A percentile compares a stretch with the other conserved stretches of the same genome.
phyloP scores from a whole-genome alignment of 2,329 filamentous ascomycete species.

The Scedosporium dehoogii region DNA sequence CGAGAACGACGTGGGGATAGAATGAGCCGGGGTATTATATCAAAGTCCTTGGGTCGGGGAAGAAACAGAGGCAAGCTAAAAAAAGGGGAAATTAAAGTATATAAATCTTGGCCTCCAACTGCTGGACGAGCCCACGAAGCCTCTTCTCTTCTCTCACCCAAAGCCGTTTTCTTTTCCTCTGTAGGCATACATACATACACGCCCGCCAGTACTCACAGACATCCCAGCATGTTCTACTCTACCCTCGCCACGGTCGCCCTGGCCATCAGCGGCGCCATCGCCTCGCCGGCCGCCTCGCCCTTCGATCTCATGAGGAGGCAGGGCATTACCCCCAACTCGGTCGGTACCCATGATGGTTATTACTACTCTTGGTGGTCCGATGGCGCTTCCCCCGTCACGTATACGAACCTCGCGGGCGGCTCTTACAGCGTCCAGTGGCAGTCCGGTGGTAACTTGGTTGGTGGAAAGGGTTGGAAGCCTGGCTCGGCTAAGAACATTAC shows the following conservation, averaged over 20 bases:
- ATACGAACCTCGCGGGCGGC: slow-evolving; percentile 32
- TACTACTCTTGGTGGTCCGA: slow-evolving; percentile 42
- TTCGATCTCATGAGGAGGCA: slow-evolving; percentile 5
- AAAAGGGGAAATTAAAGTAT: background rate
- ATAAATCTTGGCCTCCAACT: background rate
- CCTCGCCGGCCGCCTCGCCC: slow-evolving; percentile 1
- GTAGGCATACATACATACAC: background rate
- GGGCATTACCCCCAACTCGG: slow-evolving; percentile 22
- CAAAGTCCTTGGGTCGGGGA: background rate
- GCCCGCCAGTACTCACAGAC: too few relatives aligned
- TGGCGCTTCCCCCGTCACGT: slow-evolving; percentile 30
- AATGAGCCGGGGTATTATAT: background rate
- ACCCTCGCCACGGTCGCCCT: slow-evolving; percentile 1
- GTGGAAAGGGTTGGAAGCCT: slow-evolving; percentile 48
- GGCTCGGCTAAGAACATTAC: slow-evolving; percentile 29
- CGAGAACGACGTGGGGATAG: background rate
- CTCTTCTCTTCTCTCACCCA: background rate
- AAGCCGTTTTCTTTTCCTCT: background rate
- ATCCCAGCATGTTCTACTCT: background rate
- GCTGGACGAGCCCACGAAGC: background rate
- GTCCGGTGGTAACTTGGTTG: slow-evolving; percentile 41
- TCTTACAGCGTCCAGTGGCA: slow-evolving; percentile 35
- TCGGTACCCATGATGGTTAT: slow-evolving; percentile 28
- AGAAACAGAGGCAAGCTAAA: background rate
- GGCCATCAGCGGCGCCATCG: slow-evolving; percentile 2